phyloP scores from a whole-genome alignment of 1,139 yeast species.

The Pneumocystis sp. region DNA sequence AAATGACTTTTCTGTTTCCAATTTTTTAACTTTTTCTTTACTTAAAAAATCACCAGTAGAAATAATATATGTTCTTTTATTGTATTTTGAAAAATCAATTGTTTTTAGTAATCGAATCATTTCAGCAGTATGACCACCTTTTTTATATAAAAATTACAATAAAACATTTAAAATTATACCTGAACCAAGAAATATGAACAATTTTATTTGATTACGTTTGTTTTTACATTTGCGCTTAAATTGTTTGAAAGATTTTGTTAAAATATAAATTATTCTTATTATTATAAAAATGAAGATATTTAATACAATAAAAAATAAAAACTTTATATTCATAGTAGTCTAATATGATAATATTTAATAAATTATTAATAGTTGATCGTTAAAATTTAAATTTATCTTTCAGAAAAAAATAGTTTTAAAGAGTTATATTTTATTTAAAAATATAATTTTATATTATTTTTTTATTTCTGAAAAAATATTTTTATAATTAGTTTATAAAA shows the following conservation, averaged over 20 bases:
- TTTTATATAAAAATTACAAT: not conserved
- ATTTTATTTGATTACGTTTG: not conserved
- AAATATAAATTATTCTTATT: not conserved
- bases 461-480: too few relatives aligned
- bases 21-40: constrained; percentile 3
- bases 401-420: too few relatives aligned
- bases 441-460: too few relatives aligned
- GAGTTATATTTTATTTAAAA: too few relatives aligned
- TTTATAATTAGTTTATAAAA: too few relatives aligned
- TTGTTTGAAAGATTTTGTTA: not conserved
- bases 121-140: constrained; percentile 14
- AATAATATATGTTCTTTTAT: constrained; percentile 8
- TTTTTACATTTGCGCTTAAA: not conserved
- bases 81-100: constrained; percentile 3
- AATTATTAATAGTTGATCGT: not conserved
- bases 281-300: not conserved
- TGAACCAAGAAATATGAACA: constrained; percentile 10
- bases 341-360: not conserved
- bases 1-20: not conserved
- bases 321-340: not conserved
- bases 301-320: not conserved
- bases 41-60: constrained; percentile 13
- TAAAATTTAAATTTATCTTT: not conserved
- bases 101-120: constrained; percentile 9
- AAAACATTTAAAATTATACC: not conserved